Evolutionary conservation across 352 stramenopile genomes (phyloP).

Genomic region (Phytophthora sp.): DNA sequence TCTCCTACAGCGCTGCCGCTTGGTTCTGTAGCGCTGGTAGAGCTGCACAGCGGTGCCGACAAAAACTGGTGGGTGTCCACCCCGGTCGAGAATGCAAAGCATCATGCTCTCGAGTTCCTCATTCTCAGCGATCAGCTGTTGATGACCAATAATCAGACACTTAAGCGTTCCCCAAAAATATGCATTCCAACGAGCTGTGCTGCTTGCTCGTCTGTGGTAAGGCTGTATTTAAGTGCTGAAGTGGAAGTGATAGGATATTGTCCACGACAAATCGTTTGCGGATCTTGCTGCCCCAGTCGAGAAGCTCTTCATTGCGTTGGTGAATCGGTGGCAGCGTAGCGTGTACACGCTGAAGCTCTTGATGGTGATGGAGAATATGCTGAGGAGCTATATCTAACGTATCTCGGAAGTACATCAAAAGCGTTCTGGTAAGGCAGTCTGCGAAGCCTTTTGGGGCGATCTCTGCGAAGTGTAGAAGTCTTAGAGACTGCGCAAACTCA

Average conservation of each 20-base stretch:
- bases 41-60: background rate
- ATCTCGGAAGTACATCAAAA: constrained; percentile 18
- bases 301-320: background rate
- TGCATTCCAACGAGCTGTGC: constrained; percentile 14
- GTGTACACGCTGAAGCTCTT: background rate
- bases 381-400: background rate
- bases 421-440: constrained; percentile 7
- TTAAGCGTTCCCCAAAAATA: constrained; percentile 10
- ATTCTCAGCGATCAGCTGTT: constrained; percentile 2
- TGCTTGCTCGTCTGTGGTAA: constrained; percentile 6
- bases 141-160: background rate
- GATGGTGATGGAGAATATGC: background rate
- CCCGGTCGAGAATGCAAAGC: background rate
- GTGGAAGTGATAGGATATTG: constrained; percentile 6
- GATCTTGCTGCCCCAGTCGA: constrained; percentile 4
- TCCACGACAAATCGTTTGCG: constrained; percentile 7
- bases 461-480: constrained; percentile 3
- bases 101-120: constrained; percentile 4
- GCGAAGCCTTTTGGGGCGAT: constrained; percentile 1
- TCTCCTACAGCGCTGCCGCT: background rate
- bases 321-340: background rate
- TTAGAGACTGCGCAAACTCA: background rate
- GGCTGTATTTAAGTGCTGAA: constrained; percentile 8
- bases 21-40: background rate
- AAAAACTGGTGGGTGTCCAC: background rate